A percentile compares a stretch with the other conserved stretches of the same genome.
phyloP scores from a whole-genome alignment of 768 basidiomycete species.

The Termitomyces sp. region DNA sequence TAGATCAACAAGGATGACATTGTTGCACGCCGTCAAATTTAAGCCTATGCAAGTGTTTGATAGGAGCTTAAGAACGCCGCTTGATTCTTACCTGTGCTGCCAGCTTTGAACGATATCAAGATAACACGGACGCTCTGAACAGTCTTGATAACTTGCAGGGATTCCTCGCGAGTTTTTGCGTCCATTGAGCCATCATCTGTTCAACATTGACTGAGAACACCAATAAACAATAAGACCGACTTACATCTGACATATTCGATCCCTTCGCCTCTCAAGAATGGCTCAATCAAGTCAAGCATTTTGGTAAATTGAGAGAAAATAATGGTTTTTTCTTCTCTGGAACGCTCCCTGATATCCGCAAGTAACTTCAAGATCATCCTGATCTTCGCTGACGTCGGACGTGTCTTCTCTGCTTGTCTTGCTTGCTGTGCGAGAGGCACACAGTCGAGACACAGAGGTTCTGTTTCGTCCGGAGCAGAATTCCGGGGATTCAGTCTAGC shows the following conservation, averaged over 20 bases:
- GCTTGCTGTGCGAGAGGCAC: constrained; percentile 44
- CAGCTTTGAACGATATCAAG: constrained; percentile 94
- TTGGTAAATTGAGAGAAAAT: constrained; percentile 92
- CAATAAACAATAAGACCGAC: constrained; percentile 25
- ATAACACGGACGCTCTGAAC: constrained; percentile 63
- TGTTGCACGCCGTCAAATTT: constrained; percentile 89
- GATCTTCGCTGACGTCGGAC: constrained; percentile 81
- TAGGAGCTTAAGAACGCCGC: not conserved
- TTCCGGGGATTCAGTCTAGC: constrained; percentile 33
- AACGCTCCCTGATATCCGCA: constrained; percentile 50
- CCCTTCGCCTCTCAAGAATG: constrained; percentile 65
- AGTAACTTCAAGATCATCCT: constrained; percentile 76
- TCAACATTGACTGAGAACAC: constrained; percentile 2
- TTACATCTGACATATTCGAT: constrained; percentile 82
- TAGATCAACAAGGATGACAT: constrained; percentile 87
- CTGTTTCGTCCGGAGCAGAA: constrained; percentile 31
- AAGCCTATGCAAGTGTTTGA: constrained; percentile 46
- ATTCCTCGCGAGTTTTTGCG: constrained; percentile 66
- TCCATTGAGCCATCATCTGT: constrained; percentile 88
- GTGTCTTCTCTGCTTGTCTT: constrained; percentile 40
- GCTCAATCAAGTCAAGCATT: constrained; percentile 82
- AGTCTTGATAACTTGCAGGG: constrained; percentile 66
- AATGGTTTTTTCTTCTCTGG: constrained; percentile 83
- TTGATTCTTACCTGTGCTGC: constrained; percentile 66
- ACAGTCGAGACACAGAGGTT: constrained; percentile 57